These are phyloP conservation scores for Penicillium simplicissimum DNA, from an alignment of 495 filamentous ascomycete genomes.

Conservation along the genomic window DNA sequence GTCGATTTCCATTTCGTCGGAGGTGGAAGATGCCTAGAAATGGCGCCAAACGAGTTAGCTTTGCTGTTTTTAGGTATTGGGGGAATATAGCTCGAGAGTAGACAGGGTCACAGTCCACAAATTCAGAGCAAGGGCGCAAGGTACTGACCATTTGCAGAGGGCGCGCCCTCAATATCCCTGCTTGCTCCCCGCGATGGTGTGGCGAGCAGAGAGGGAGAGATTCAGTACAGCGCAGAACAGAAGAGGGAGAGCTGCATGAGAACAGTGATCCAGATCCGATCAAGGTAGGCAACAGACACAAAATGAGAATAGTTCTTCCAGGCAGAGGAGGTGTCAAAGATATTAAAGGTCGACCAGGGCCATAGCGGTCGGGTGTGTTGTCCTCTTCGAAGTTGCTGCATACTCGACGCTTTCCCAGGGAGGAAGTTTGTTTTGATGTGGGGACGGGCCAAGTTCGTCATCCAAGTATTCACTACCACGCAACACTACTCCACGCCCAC, in stretches of 20 bases:
- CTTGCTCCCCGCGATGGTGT: constrained; percentile 22
- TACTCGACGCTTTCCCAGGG: constrained; percentile 34
- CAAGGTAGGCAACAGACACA: background rate
- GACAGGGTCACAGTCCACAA: background rate
- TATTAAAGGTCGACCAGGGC: background rate
- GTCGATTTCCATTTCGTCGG: constrained; percentile 28
- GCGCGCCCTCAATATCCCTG: constrained; percentile 23
- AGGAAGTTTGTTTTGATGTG: constrained; percentile 32
- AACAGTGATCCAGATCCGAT: background rate
- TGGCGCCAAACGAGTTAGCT: constrained; percentile 15
- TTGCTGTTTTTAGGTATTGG: background rate
- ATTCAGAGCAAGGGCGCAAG: background rate
- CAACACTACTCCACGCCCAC: constrained; percentile 8
- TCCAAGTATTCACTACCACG: background rate
- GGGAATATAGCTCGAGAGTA: background rate
- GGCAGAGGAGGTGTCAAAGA: background rate
- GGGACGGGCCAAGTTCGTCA: background rate
- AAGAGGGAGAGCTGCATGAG: background rate
- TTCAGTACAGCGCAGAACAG: constrained; percentile 1
- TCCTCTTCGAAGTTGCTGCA: constrained; percentile 5
- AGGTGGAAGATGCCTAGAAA: constrained; percentile 10
- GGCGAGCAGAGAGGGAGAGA: constrained; percentile 8
- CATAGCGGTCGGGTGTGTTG: constrained; percentile 24
- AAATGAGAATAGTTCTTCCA: background rate
- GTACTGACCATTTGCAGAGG: constrained; percentile 20